Base-by-base conservation (phyloP, 1,284 basidiomycete genomes). In the Rhizoctonia solani region DNA sequence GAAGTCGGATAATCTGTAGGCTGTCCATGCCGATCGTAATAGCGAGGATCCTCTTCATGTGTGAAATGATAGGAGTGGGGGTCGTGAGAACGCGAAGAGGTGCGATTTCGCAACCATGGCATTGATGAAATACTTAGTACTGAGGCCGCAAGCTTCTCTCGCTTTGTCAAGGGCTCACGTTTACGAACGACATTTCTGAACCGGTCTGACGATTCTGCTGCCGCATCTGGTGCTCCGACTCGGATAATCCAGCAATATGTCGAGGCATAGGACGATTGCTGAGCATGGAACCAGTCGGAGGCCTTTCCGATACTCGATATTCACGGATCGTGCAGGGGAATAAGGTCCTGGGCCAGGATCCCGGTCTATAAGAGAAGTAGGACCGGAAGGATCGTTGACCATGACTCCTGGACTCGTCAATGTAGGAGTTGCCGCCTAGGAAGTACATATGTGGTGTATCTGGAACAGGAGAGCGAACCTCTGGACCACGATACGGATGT, bases 111-210 rank as follows among this genome's bases (percentile, higher is more conserved):
- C 39, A 65, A 34, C 61, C 61, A 65, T 13, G 61, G 61, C 61
- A 53, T 54, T 1, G 61, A 65, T 1, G 61, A 65, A 19, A 65
- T 53, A 29, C 61, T 65, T 41, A 65, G n/a, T 50, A 65, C 50
- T 11, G 61, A 65, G 16, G 61, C 61, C 42, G 61, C 61, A 32
- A 65, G 50, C 19, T 65, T 65, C 19, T 65, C 61, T 13, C 61
- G 61, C 29, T 65, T 65, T 14, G 61, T 25, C 39, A 65, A 34
- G 9, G 61, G 61, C 41, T 65, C 61, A 65, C 29, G 21, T 49
- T 39, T 11, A 65, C 50, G 46, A 53, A 65, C 25, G 61, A 65
- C 61, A 65, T 65, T 34, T 65, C 61, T 23, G 61, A 65, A 14
- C 61, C 50, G 1, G 61, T 65, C 39, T 65, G 50, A 49, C 61